These are phyloP conservation scores for Anthracocystis panici-leucophaei DNA, from an alignment of 1,284 basidiomycete species.

Conservation along the genomic window DNA sequence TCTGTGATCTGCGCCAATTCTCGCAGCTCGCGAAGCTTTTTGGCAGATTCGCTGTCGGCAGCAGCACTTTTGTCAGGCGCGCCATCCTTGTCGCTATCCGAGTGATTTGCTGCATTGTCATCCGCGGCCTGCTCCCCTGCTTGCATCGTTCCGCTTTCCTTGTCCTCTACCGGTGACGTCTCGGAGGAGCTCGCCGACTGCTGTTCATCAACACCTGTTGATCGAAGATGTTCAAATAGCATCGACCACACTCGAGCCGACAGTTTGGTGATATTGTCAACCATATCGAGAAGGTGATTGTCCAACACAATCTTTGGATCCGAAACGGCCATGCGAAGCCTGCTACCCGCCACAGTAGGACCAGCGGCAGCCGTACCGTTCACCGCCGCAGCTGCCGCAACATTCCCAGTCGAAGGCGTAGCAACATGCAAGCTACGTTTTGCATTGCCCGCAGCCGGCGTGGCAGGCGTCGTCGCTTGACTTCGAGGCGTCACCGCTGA, in stretches of 20 bases:
- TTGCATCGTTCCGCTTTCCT: background rate
- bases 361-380: background rate
- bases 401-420: conserved; percentile 19
- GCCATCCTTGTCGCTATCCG: conserved; percentile 18
- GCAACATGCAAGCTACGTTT: conserved; percentile 12
- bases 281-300: conserved; percentile 54
- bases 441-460: conserved; percentile 17
- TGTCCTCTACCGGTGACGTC: conserved; percentile 3
- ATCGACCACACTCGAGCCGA: conserved; percentile 57
- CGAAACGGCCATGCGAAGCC: conserved; percentile 26
- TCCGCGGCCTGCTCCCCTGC: background rate
- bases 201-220: conserved; percentile 23
- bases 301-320: conserved; percentile 45
- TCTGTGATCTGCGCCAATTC: conserved; percentile 39
- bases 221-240: conserved; percentile 53
- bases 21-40: conserved; percentile 29
- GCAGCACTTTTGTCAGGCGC: background rate
- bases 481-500: conserved; percentile 27
- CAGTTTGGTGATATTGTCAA: conserved; percentile 59
- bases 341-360: conserved; percentile 17
- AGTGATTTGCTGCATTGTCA: background rate
- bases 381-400: conserved; percentile 9
- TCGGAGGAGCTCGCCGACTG: conserved; percentile 7
- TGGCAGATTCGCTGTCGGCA: background rate
- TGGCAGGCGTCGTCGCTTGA: conserved; percentile 27